These are phyloP conservation scores for Diaporthe australafricana DNA, from an alignment of 2,329 filamentous ascomycete species.

Conservation along the genomic window DNA sequence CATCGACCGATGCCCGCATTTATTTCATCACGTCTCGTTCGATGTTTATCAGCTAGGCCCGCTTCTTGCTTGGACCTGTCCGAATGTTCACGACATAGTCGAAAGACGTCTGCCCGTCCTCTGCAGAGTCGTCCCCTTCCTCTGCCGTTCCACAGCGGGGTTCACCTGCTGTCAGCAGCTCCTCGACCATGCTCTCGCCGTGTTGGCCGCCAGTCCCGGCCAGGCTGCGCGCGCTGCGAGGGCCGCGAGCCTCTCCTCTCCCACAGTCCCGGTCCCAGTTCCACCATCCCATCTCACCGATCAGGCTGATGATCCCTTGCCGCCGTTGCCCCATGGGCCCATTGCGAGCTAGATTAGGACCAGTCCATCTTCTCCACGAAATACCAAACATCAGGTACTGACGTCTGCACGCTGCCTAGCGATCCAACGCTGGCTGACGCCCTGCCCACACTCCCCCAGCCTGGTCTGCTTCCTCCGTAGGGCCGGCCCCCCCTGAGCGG, in stretches of 20 bases:
- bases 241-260: neutral
- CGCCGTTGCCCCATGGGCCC: constrained; percentile 18
- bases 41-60: constrained; percentile 33
- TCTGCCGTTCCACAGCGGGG: constrained; percentile 34
- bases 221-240: neutral
- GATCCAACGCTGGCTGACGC: constrained; percentile 1
- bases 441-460: constrained; percentile 29
- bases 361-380: constrained; percentile 26
- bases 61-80: constrained; percentile 30
- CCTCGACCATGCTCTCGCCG: neutral
- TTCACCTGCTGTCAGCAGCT: constrained; percentile 29
- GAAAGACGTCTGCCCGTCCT: constrained; percentile 32
- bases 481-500: constrained; percentile 18
- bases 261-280: neutral
- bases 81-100: constrained; percentile 35
- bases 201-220: neutral
- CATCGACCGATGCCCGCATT: constrained; percentile 38
- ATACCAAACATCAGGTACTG: constrained; percentile 18
- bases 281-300: constrained; percentile 5
- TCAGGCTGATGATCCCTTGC: constrained; percentile 18
- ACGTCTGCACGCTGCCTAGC: constrained; percentile 30
- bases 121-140: constrained; percentile 21
- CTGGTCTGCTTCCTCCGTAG: constrained; percentile 2
- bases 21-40: constrained; percentile 35
- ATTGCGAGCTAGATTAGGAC: constrained; percentile 6